These are phyloP conservation scores for Flaveria trinervia DNA, from an alignment of 129 eudicot genomes.

Conservation along the genomic window DNA sequence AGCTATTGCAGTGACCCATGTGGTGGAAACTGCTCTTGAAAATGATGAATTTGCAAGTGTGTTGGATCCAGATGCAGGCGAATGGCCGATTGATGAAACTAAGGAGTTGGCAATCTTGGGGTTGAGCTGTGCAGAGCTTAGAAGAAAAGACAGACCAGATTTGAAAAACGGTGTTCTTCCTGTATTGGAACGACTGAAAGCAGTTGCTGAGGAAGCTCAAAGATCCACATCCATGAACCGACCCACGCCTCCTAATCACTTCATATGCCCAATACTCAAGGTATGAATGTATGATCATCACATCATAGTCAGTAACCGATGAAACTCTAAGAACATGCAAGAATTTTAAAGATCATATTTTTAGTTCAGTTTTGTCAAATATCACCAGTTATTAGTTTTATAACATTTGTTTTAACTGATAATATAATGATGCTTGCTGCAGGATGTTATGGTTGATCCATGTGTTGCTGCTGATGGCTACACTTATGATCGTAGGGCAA, in stretches of 20 bases:
- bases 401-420: not conserved
- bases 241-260: slow-evolving; percentile 57
- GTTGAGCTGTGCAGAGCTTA: slow-evolving; percentile 73
- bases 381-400: not conserved
- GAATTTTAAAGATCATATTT: no score
- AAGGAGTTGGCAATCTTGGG: slow-evolving; percentile 60
- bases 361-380: not conserved
- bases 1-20: slow-evolving; percentile 60
- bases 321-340: no score
- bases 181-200: slow-evolving; percentile 57
- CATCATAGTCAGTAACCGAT: no score
- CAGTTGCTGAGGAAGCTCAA: slow-evolving; percentile 57
- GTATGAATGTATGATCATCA: slow-evolving; percentile 20
- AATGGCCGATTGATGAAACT: slow-evolving; percentile 72
- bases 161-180: slow-evolving; percentile 59
- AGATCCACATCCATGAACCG: slow-evolving; percentile 27
- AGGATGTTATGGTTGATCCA: slow-evolving; percentile 88
- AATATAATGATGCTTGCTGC: slow-evolving; percentile 1
- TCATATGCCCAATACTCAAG: slow-evolving; percentile 79
- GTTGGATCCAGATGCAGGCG: slow-evolving; percentile 69
- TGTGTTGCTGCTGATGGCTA: slow-evolving; percentile 93
- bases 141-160: slow-evolving; percentile 81
- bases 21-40: slow-evolving; percentile 71
- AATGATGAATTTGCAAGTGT: slow-evolving; percentile 43
- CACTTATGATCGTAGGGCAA: slow-evolving; percentile 73